These are phyloP conservation scores for Anethum foeniculum DNA, from an alignment of 140 eudicot species.

Conservation along the genomic window DNA sequence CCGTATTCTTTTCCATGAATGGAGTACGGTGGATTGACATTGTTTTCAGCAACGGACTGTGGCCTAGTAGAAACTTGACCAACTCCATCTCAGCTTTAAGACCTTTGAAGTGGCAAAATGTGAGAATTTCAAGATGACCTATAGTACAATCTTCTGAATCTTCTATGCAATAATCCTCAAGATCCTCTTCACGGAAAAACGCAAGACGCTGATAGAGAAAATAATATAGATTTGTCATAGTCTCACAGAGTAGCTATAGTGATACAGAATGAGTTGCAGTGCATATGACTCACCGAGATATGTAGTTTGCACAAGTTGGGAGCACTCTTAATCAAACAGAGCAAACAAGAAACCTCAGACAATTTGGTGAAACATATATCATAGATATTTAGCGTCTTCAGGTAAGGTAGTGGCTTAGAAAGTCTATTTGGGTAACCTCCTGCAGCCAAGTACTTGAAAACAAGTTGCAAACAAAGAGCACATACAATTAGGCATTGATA, in stretches of 20 bases:
- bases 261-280: not conserved
- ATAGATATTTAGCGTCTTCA: not conserved
- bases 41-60: not conserved
- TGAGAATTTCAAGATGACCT: not conserved
- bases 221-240: not conserved
- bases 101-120: not conserved
- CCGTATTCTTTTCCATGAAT: not conserved
- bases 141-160: not conserved
- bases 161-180: not conserved
- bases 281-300: not conserved
- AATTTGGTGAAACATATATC: not conserved
- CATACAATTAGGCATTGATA: not conserved
- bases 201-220: not conserved
- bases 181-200: not conserved
- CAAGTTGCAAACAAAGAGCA: not conserved
- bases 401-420: not conserved
- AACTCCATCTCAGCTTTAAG: not conserved
- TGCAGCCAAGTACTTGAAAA: not conserved
- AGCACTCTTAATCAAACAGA: not conserved
- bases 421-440: not conserved
- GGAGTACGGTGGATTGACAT: not conserved
- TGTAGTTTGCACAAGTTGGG: constrained; percentile 3
- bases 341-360: constrained; percentile 1
- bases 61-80: not conserved
- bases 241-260: not conserved